A percentile compares a stretch with the other conserved stretches of the same genome.
These are phyloP conservation scores for Puccinia polysora DNA, from an alignment of 1,284 basidiomycete species.

Conservation along the genomic window DNA sequence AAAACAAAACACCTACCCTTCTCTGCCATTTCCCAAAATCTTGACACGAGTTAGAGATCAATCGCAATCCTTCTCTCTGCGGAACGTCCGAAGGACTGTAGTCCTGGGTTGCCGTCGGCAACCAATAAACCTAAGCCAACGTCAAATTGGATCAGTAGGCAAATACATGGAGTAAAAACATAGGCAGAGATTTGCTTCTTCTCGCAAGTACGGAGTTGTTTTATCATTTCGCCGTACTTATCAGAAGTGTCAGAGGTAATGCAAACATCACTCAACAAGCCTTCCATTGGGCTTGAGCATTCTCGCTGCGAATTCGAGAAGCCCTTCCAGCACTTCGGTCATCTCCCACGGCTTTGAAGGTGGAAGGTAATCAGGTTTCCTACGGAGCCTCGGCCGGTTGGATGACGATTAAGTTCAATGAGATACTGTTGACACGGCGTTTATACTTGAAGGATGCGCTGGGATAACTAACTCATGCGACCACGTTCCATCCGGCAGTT, in stretches of 20 bases:
- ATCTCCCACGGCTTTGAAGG: conserved; percentile 51
- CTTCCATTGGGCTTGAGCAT: conserved; percentile 79
- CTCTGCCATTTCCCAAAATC: conserved; percentile 94
- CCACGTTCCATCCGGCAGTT: conserved; percentile 51
- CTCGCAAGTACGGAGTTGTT: too few relatives aligned
- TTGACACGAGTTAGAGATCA: conserved; percentile 83
- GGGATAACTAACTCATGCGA: conserved; percentile 45
- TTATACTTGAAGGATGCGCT: neutral
- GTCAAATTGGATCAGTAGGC: too few relatives aligned
- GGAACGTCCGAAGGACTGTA: conserved; percentile 79
- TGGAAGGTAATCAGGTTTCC: conserved; percentile 54
- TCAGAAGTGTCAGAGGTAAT: neutral
- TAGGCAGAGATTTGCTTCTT: too few relatives aligned
- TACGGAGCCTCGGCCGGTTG: too few relatives aligned
- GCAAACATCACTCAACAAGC: conserved; percentile 59
- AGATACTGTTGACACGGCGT: too few relatives aligned
- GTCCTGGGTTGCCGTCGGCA: conserved; percentile 85
- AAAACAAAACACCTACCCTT: conserved; percentile 61
- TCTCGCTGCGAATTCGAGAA: conserved; percentile 66
- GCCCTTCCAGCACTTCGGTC: conserved; percentile 48
- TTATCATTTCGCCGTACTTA: neutral
- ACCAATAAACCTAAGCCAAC: conserved; percentile 51
- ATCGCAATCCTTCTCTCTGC: conserved; percentile 72
- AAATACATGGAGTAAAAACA: too few relatives aligned
- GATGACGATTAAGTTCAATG: neutral